phyloP scores from a whole-genome alignment of 2,329 filamentous ascomycete genomes.

The Fusarium heterosporum region DNA sequence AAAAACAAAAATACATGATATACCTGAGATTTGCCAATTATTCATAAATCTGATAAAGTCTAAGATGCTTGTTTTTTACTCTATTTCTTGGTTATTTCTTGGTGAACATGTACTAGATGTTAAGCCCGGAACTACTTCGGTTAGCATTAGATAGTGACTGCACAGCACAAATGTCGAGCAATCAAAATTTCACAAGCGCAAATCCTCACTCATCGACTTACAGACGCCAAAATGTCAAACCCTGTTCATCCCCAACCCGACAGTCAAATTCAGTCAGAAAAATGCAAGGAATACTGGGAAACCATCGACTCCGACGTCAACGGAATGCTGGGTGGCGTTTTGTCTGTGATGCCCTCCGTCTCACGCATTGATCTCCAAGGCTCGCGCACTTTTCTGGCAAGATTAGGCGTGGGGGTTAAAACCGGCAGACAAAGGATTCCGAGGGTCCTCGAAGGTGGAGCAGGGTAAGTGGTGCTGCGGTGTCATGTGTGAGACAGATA shows the following conservation, averaged over 20 bases:
- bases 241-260: conserved; percentile 39
- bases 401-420: conserved; percentile 63
- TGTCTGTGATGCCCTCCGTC: conserved; percentile 72
- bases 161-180: not conserved
- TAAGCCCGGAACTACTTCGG: not conserved
- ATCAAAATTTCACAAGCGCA: not conserved
- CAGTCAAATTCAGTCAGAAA: conserved; percentile 50
- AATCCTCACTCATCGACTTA: not conserved
- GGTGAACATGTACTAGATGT: not conserved
- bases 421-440: conserved; percentile 48
- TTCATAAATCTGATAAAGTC: too few relatives aligned
- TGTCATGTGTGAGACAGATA: accelerated
- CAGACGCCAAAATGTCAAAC: conserved; percentile 11
- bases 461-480: conserved; percentile 51
- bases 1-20: too few relatives aligned
- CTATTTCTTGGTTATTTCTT: too few relatives aligned
- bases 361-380: conserved; percentile 76
- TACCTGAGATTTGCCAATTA: too few relatives aligned
- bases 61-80: not conserved
- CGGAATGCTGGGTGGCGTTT: conserved; percentile 90
- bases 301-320: conserved; percentile 60
- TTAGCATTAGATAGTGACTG: not conserved
- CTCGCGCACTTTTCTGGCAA: conserved; percentile 75
- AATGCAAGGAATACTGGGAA: conserved; percentile 62
- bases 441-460: conserved; percentile 54